phyloP scores from a whole-genome alignment of 345 rosid genomes.

The Corchorus capsularis region DNA sequence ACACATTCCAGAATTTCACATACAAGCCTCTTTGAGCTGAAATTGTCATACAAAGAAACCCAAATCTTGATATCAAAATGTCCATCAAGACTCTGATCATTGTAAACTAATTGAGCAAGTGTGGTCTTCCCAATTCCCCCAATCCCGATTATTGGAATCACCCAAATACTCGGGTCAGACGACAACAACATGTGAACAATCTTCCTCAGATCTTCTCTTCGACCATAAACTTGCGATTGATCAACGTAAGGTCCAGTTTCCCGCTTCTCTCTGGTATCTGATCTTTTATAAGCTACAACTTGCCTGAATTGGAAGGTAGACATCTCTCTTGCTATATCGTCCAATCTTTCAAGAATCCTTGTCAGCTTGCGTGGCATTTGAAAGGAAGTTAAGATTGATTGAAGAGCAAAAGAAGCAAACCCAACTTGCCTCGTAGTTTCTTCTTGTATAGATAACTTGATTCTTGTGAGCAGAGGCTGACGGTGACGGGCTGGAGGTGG shows the following conservation, averaged over 20 bases:
- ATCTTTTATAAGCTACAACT: not conserved
- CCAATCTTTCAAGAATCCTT: slow-evolving; percentile 15
- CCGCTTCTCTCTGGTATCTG: slow-evolving; percentile 7
- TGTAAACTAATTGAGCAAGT: slow-evolving; percentile 28
- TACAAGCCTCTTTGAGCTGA: slow-evolving; percentile 12
- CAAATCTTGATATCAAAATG: slow-evolving; percentile 27
- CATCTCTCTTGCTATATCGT: slow-evolving; percentile 15
- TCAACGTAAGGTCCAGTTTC: not conserved
- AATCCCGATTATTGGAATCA: slow-evolving; percentile 26
- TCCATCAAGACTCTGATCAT: slow-evolving; percentile 10
- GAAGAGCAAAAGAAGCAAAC: not conserved
- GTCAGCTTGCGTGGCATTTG: not conserved
- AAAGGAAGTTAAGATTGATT: slow-evolving; percentile 3
- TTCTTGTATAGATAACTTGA: not conserved
- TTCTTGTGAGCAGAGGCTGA: too few species aligned
- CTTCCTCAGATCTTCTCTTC: not conserved
- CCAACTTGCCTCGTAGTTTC: not conserved
- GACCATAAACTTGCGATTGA: slow-evolving; percentile 9
- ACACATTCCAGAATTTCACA: slow-evolving; percentile 14
- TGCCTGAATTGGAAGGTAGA: not conserved
- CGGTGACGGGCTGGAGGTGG: too few species aligned
- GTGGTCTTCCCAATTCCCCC: slow-evolving; percentile 35
- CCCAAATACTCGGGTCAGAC: not conserved
- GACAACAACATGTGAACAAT: not conserved
- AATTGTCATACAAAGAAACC: slow-evolving; percentile 26